Base-by-base conservation (phyloP, 2,329 filamentous ascomycete species). In the Dothideomycetes sp. region DNA sequence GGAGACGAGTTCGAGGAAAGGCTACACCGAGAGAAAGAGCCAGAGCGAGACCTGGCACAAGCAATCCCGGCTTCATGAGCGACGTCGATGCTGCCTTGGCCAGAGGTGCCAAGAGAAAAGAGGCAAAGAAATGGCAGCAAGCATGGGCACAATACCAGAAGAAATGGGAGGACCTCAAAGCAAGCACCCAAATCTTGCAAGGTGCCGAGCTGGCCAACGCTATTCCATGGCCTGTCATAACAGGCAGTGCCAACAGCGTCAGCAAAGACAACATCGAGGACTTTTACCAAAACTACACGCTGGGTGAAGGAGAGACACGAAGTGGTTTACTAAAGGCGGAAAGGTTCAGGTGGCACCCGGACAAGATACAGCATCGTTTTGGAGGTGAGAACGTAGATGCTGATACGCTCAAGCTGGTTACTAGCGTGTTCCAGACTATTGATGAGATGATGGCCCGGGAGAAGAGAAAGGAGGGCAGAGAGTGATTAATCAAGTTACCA, bases 311-410 rank as follows among this genome's bases (percentile, higher is more conserved):
- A 1, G 45, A 44, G 15, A 37, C 40, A 2, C 44, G 74, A 15
- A 39, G 62, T 11, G 65, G 70, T 33, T 57, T 72, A 4, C 67
- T 96, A 38, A 94, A 94, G 61, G 66, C 77, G 4, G 91, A 98
- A 65, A 77, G 91, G 37, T 79, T 96, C 14, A 73, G 87, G 12
- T 98, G 91, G 91, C 91, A 98, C 65, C 91, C 91, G 3, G 91
- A 98, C 63, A 98, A 96, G 68, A 83, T 96, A 41, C 86, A 95
- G 66, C 91, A 95, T 63, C 76, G 79, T 38, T 79, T 94, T 44
- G 84, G 86, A 3, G 77, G 74, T 0, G 65, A 75, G 43, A 68
- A 70, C 11, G 76, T 94, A 36, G 81, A 88, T 35, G 70, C 77
- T 17, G 71, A 71, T 3, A 76, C 84, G 3, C 79, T 94, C 71